These are phyloP conservation scores for Kazachstania africana DNA, from an alignment of 805 yeast species.

Conservation along the genomic window DNA sequence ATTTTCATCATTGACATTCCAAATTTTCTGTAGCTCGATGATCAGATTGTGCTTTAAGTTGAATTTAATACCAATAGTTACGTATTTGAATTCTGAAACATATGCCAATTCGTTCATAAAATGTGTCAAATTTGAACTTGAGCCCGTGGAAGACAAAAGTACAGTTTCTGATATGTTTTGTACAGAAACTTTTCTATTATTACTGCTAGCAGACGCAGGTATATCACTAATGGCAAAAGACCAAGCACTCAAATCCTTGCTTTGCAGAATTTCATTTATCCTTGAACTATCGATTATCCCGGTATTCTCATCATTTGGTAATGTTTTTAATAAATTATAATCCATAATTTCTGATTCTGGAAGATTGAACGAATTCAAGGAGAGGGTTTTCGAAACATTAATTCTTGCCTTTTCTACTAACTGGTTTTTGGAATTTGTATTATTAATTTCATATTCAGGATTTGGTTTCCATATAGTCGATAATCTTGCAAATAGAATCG, in stretches of 20 bases:
- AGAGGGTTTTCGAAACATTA: constrained; percentile 15
- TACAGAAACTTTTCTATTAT: constrained; percentile 40
- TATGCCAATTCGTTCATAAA: constrained; percentile 61
- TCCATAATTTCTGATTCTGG: constrained; percentile 4
- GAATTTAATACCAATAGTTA: constrained; percentile 21
- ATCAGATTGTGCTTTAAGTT: constrained; percentile 21
- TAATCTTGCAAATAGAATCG: constrained; percentile 18
- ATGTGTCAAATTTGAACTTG: constrained; percentile 24
- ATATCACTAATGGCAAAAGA: constrained; percentile 56
- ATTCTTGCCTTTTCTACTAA: constrained; percentile 23
- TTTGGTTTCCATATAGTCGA: constrained; percentile 22
- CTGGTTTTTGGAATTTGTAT: constrained; percentile 21
- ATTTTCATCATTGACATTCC: constrained; percentile 19
- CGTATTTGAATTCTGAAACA: constrained; percentile 34
- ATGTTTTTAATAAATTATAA: constrained; percentile 10
- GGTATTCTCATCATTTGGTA: constrained; percentile 3
- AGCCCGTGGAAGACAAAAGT: constrained; percentile 20
- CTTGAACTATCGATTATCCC: not conserved
- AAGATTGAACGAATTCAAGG: constrained; percentile 6
- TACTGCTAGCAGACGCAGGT: constrained; percentile 65
- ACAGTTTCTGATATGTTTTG: constrained; percentile 55
- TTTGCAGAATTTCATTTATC: not conserved
- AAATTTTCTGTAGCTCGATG: constrained; percentile 18
- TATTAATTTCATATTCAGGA: constrained; percentile 15
- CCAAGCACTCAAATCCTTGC: constrained; percentile 33